Evolutionary conservation across 108 stramenopile genomes (phyloP), one percentile per base, ranked within the genome.

Genomic region (Pseudonitzschia pungens): DNA sequence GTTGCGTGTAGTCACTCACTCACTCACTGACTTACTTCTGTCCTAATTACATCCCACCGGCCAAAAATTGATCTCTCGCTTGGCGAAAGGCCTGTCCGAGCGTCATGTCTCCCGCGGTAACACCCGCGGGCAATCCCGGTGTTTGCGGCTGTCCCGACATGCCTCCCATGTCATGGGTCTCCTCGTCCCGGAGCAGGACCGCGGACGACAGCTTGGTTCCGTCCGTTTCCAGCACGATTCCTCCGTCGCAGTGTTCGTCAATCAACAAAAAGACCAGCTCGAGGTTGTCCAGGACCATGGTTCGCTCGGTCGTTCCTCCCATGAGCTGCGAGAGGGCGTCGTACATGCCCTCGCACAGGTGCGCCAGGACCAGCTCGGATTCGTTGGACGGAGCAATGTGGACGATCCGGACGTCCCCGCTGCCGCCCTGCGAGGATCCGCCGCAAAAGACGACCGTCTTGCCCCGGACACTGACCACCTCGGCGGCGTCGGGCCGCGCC

Each of bases 241-340:
- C 92, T 24, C 92, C 92, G 74, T 93, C 92, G 70, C 92, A 93
- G 69, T 91, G 90, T 69, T 93, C 92, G 63, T 93, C 92, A 81
- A 93, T 91, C 40, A 93, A 72, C 71, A 93, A 80, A 80, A 93
- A 91, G 55, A 93, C 92, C 63, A 93, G 65, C 71, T 93, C 92
- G 40, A 93, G 66, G 77, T 91, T 93, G 78, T 93, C 92, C 84
- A 93, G 83, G 43, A 93, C 84, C 90, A 93, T 91, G 72, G 84
- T 84, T 45, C 92, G 75, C 68, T 93, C 92, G 2, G 90, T 93
- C 1, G 76, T 45, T 21, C 92, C 92, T 22, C 92, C 92, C 92
- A 93, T 93, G 64, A 93, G 75, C 43, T 91, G 84, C 52, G 79
- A 56, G 64, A 93, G 62, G 1, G 89, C 92, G 65, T 89, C 90